Evolutionary conservation across 257 asterid genomes (phyloP).

Genomic region (Nicotiana noctiflora): DNA sequence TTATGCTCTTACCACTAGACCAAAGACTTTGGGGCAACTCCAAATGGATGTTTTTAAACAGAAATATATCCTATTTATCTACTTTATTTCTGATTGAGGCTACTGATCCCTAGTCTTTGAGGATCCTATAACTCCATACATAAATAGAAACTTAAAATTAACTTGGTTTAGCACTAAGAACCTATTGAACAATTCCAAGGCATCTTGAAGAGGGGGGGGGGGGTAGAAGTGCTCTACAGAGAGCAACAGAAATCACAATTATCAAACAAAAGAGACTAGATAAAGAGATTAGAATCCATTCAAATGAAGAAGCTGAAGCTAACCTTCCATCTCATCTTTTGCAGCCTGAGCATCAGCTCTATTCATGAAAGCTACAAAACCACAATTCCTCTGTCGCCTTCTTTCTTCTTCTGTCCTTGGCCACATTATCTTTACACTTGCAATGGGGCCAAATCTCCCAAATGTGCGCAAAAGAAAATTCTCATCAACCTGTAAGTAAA

Average conservation of each 20-base stretch:
- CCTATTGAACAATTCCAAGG: not conserved
- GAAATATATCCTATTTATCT: not conserved
- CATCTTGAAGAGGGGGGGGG: not conserved
- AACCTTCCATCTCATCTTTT: slow-evolving; percentile 97
- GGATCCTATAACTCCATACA: not conserved
- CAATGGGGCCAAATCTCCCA: slow-evolving; percentile 98
- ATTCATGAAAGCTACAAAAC: slow-evolving; percentile 96
- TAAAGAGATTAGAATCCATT: not conserved
- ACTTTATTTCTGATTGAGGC: not conserved
- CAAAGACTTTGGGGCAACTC: not conserved
- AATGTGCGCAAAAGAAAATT: slow-evolving; percentile 88
- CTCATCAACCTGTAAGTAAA: slow-evolving; percentile 68
- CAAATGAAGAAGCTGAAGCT: slow-evolving; percentile 2
- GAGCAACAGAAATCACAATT: not conserved
- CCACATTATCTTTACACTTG: slow-evolving; percentile 98
- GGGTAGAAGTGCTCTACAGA: not conserved
- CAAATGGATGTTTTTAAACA: not conserved
- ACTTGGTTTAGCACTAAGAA: not conserved
- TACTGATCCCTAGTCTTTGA: not conserved
- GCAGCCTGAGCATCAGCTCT: slow-evolving; percentile 93
- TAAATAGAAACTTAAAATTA: not conserved
- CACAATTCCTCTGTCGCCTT: slow-evolving; percentile 83
- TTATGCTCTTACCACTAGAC: not conserved
- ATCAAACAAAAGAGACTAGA: not conserved
- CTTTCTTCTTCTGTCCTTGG: slow-evolving; percentile 95